Percentiles rank a stretch among this genome's conserved stretches.
Conservation (phyloP, 306 rosid species). For the Medicago lupulina region DNA sequence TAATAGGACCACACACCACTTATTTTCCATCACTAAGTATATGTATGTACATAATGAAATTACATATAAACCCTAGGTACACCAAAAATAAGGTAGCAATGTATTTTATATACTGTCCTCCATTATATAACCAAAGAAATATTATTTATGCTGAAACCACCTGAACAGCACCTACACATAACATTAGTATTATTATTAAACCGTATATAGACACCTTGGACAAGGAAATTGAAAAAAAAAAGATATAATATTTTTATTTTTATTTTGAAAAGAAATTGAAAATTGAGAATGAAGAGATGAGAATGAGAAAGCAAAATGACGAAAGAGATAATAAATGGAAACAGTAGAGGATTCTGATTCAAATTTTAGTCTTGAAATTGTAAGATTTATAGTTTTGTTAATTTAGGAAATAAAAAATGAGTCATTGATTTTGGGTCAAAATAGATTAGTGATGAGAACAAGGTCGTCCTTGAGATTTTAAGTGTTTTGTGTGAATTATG, state of each 20-base stretch:
- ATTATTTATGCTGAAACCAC: constrained; percentile 33
- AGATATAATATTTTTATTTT: neutral
- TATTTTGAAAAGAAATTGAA: too few species aligned
- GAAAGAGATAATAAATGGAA: too few species aligned
- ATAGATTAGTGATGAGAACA: too few species aligned
- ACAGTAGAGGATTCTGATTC: too few species aligned
- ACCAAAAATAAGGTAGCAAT: constrained; percentile 31
- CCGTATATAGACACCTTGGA: neutral
- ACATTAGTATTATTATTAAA: constrained; percentile 4
- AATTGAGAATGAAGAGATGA: too few species aligned
- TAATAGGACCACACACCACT: constrained; percentile 65
- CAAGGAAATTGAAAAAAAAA: neutral
- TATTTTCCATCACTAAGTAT: constrained; percentile 30
- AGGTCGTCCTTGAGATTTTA: too few species aligned
- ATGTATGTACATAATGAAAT: neutral
- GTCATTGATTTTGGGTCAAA: too few species aligned
- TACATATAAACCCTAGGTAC: constrained; percentile 43
- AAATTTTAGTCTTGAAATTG: too few species aligned
- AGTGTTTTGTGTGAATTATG: too few species aligned
- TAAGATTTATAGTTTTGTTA: too few species aligned
- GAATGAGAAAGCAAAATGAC: too few species aligned
- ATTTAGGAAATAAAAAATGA: too few species aligned
- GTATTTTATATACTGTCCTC: neutral
- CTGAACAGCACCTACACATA: constrained; percentile 34
- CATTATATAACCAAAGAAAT: constrained; percentile 27